phyloP scores from a whole-genome alignment of 2,329 filamentous ascomycete species.

The Phyllosticta paracitricarpa region DNA sequence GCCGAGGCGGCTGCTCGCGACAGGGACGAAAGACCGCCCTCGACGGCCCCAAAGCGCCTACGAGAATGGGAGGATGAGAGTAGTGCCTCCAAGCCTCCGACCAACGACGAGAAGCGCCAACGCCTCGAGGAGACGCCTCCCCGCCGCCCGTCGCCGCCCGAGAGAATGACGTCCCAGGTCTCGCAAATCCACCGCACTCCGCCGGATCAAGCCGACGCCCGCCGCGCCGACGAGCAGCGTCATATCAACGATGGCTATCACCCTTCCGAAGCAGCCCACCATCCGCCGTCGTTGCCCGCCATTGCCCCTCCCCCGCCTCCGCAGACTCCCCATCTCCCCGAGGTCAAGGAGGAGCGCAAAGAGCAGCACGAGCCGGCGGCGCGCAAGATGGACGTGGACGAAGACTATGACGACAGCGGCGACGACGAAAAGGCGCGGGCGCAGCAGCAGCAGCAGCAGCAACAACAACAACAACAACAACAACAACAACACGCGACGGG shows the following conservation, averaged over 20 bases:
- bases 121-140: conserved; percentile 76
- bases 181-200: conserved; percentile 71
- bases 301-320: conserved; percentile 37
- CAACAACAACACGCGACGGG: conserved; percentile 17
- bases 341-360: conserved; percentile 36
- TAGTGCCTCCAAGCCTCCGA: conserved; percentile 56
- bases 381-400: conserved; percentile 92
- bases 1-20: conserved; percentile 59
- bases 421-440: conserved; percentile 58
- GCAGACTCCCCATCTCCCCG: conserved; percentile 42
- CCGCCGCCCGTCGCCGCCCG: conserved; percentile 48
- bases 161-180: conserved; percentile 25
- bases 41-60: conserved; percentile 64
- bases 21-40: conserved; percentile 64
- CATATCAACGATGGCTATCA: conserved; percentile 73
- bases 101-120: conserved; percentile 78
- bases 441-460: conserved; percentile 21
- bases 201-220: conserved; percentile 52
- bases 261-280: conserved; percentile 85
- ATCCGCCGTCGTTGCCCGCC: conserved; percentile 54
- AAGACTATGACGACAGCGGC: conserved; percentile 91
- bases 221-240: conserved; percentile 53
- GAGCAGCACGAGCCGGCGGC: conserved; percentile 68
- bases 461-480: conserved; percentile 17
- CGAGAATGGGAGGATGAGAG: conserved; percentile 89